phyloP scores from a whole-genome alignment of 1,284 basidiomycete genomes.

The Meripilus lineatus region DNA sequence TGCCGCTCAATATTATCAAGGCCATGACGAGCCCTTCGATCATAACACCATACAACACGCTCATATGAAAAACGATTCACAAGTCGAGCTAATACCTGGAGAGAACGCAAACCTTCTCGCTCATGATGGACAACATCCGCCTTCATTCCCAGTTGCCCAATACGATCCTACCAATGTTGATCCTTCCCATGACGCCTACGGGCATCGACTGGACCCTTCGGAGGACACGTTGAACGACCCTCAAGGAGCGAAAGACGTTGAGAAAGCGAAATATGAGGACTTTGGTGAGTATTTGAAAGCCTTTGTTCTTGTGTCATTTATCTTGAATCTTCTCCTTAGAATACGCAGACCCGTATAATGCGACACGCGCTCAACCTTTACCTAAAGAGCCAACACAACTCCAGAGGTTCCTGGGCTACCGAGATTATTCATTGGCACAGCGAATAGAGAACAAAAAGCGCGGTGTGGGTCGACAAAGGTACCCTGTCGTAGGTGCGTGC shows the following conservation, averaged over 20 bases:
- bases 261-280: conserved; percentile 39
- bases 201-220: conserved; percentile 1
- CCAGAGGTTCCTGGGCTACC: conserved; percentile 30
- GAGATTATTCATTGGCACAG: conserved; percentile 66
- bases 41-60: too few species aligned
- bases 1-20: too few species aligned
- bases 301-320: not conserved
- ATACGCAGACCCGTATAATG: conserved; percentile 49
- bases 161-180: conserved; percentile 2
- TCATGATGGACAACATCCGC: too few species aligned
- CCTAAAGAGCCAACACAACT: conserved; percentile 38
- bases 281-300: conserved; percentile 39
- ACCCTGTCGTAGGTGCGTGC: conserved; percentile 68
- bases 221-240: conserved; percentile 6
- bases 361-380: conserved; percentile 17
- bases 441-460: conserved; percentile 82
- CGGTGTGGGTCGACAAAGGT: conserved; percentile 77
- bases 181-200: not conserved
- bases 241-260: not conserved
- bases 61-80: too few species aligned
- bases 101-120: too few species aligned
- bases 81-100: too few species aligned
- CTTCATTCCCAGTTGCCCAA: too few species aligned
- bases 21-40: too few species aligned
- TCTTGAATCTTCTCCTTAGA: conserved; percentile 32